Conservation (phyloP, 352 stramenopile species). For the Phytophthora quininea region DNA sequence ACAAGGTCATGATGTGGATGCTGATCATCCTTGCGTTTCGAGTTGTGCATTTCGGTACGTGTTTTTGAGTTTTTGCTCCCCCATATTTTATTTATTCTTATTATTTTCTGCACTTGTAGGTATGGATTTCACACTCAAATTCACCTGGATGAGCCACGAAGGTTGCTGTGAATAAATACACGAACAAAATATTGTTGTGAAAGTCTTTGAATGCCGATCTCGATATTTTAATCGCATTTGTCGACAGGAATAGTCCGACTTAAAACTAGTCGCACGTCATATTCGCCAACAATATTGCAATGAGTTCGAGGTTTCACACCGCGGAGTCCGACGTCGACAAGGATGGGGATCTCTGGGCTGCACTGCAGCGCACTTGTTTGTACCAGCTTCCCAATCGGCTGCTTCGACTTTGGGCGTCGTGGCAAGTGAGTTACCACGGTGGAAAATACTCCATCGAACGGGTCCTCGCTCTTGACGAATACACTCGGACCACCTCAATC, state of each 20-base stretch:
- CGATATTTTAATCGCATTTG: no score
- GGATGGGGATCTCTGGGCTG: background rate
- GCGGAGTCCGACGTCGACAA: background rate
- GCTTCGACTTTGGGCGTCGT: conserved; percentile 10
- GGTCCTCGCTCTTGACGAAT: conserved; percentile 12
- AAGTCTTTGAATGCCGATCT: no score
- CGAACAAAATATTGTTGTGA: no score
- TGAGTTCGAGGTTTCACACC: background rate
- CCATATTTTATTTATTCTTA: background rate
- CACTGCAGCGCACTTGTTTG: background rate
- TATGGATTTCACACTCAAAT: conserved; percentile 24
- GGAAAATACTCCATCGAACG: conserved; percentile 31
- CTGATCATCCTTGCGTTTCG: conserved; percentile 22
- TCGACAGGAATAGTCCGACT: no score
- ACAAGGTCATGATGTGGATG: conserved; percentile 41
- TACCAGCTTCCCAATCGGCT: background rate
- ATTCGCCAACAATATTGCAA: background rate
- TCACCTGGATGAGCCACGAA: conserved; percentile 8
- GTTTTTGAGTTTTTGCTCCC: background rate
- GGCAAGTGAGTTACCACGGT: conserved; percentile 25
- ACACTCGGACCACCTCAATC: conserved; percentile 14
- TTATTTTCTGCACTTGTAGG: background rate
- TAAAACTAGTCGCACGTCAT: no score
- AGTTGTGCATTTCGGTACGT: conserved; percentile 35
- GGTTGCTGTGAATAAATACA: background rate